Conservation (phyloP, 371 early-diverging fungal genomes). For the Haplosporangium sp. region DNA sequence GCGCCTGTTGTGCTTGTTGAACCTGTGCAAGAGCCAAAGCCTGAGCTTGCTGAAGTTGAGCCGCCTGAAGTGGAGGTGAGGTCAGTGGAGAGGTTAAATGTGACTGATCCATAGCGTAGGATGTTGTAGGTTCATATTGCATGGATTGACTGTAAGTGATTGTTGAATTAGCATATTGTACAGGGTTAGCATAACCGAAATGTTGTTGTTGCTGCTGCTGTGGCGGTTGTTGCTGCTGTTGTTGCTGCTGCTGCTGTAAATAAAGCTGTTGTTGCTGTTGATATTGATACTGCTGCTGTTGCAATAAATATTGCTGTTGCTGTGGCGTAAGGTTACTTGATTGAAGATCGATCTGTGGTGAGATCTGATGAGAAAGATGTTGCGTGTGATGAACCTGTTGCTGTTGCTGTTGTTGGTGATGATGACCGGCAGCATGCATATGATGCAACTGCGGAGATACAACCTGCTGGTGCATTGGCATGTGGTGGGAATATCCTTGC, state of each 20-base stretch:
- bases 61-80: constrained; percentile 39
- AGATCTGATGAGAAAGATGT: constrained; percentile 48
- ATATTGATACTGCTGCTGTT: constrained; percentile 33
- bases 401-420: constrained; percentile 31
- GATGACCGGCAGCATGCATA: constrained; percentile 25
- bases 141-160: constrained; percentile 38
- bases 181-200: constrained; percentile 36
- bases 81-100: constrained; percentile 37
- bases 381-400: constrained; percentile 47
- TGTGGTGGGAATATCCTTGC: constrained; percentile 40
- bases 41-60: constrained; percentile 36
- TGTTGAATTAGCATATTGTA: constrained; percentile 47
- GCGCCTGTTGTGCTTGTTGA: constrained; percentile 38
- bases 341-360: constrained; percentile 53
- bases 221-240: constrained; percentile 46
- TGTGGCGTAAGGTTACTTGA: constrained; percentile 52
- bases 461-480: constrained; percentile 35
- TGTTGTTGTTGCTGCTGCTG: constrained; percentile 44
- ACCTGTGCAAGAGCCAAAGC: constrained; percentile 28
- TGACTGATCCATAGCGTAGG: constrained; percentile 31
- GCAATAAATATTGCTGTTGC: constrained; percentile 48
- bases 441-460: constrained; percentile 42
- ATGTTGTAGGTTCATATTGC: constrained; percentile 39
- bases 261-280: constrained; percentile 34
- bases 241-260: constrained; percentile 55